Evolutionary conservation across 805 yeast genomes (phyloP).

Genomic region (Priceomyces fermenticarens): DNA sequence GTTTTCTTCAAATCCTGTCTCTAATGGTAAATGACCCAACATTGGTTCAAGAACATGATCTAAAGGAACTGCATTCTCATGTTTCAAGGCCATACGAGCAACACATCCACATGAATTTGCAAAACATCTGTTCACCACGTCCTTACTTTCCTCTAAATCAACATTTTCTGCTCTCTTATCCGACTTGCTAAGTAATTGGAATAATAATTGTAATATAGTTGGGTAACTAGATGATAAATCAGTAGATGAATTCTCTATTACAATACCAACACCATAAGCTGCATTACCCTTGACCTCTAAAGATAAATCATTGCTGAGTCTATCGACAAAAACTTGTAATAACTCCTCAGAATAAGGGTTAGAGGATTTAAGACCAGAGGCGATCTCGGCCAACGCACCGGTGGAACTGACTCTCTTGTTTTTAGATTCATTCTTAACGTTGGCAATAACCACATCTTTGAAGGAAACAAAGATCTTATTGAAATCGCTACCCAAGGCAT

Average conservation of each 20-base stretch:
- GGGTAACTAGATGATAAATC: conserved; percentile 66
- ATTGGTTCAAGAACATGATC: conserved; percentile 71
- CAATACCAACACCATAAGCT: conserved; percentile 90
- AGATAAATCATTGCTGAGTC: conserved; percentile 71
- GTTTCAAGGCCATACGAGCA: conserved; percentile 80
- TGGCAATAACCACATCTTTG: conserved; percentile 58
- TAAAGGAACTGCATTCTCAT: conserved; percentile 71
- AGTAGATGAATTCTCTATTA: conserved; percentile 52
- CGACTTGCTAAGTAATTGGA: conserved; percentile 72
- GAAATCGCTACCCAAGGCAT: conserved; percentile 78
- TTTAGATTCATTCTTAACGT: conserved; percentile 57
- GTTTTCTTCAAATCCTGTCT: conserved; percentile 89
- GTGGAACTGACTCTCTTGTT: conserved; percentile 78
- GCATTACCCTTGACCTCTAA: conserved; percentile 91
- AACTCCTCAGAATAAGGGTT: conserved; percentile 71
- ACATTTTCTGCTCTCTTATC: conserved; percentile 51
- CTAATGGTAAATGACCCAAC: conserved; percentile 77
- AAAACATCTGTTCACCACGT: conserved; percentile 74
- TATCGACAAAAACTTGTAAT: conserved; percentile 63
- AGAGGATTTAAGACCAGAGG: conserved; percentile 63
- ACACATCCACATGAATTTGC: conserved; percentile 98
- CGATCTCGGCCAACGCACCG: conserved; percentile 90
- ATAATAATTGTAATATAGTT: conserved; percentile 69
- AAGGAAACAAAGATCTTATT: conserved; percentile 66
- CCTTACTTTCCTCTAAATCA: conserved; percentile 69